Evolutionary conservation across 2,329 filamentous ascomycete genomes (phyloP).

Genomic region (Cladophialophora carrionii): DNA sequence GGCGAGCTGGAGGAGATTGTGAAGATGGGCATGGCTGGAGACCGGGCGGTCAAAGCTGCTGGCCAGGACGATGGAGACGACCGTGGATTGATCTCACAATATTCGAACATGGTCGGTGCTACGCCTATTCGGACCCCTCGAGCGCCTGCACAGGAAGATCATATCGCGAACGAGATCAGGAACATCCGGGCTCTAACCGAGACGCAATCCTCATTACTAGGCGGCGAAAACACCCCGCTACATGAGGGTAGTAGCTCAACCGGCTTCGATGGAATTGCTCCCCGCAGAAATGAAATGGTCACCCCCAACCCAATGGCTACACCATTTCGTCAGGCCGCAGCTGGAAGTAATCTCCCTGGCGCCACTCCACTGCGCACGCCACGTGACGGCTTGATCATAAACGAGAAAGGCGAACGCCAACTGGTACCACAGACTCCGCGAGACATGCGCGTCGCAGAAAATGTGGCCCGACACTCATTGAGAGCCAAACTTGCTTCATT

Average conservation of each 20-base stretch:
- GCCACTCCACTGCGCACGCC: constrained; percentile 87
- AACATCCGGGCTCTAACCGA: constrained; percentile 92
- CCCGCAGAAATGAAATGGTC: constrained; percentile 76
- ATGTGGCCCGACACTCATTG: constrained; percentile 70
- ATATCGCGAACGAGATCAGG: constrained; percentile 92
- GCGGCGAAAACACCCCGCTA: constrained; percentile 89
- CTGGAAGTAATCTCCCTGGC: constrained; percentile 68
- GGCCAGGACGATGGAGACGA: constrained; percentile 81
- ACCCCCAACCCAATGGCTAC: constrained; percentile 97
- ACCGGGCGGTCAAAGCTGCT: constrained; percentile 76
- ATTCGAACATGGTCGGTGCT: constrained; percentile 75
- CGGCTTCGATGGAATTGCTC: constrained; percentile 82
- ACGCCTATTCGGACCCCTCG: constrained; percentile 91
- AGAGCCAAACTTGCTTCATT: constrained; percentile 68
- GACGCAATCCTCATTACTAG: constrained; percentile 89
- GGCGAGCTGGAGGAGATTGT: constrained; percentile 94
- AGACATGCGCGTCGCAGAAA: constrained; percentile 72
- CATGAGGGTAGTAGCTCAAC: constrained; percentile 80
- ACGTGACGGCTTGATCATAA: constrained; percentile 83
- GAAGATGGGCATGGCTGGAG: constrained; percentile 95
- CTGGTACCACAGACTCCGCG: constrained; percentile 74
- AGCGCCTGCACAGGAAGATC: constrained; percentile 89
- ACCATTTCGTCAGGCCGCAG: constrained; percentile 68
- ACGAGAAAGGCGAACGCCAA: constrained; percentile 69
- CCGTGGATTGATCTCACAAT: constrained; percentile 82